These are phyloP conservation scores for Lichtheimia ornata DNA, from an alignment of 371 early-diverging fungal genomes.

Conservation along the genomic window DNA sequence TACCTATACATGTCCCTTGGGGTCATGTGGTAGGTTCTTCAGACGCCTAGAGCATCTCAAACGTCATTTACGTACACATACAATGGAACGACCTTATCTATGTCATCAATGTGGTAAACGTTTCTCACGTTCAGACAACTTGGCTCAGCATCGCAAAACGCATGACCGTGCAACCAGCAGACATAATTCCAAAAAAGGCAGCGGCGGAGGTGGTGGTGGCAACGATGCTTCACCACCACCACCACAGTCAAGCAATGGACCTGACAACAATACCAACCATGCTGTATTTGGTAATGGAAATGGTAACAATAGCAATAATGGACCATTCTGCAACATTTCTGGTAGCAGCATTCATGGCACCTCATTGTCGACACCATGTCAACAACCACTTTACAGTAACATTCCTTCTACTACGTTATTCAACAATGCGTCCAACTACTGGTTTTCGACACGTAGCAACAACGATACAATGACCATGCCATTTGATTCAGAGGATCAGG, in stretches of 20 bases:
- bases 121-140: constrained; percentile 83
- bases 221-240: background rate
- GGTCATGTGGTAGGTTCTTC: constrained; percentile 70
- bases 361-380: too few species aligned
- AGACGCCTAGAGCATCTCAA: constrained; percentile 83
- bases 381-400: too few species aligned
- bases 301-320: background rate
- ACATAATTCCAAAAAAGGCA: background rate
- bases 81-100: constrained; percentile 66
- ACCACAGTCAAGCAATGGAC: constrained; percentile 1
- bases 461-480: too few species aligned
- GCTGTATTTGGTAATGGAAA: too few species aligned
- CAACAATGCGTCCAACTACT: too few species aligned
- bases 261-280: constrained; percentile 2
- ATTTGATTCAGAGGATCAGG: too few species aligned
- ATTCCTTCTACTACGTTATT: too few species aligned
- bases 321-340: background rate
- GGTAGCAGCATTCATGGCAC: background rate
- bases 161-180: constrained; percentile 44
- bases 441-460: too few species aligned
- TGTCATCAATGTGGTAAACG: constrained; percentile 76
- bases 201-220: background rate
- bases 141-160: constrained; percentile 83
- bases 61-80: constrained; percentile 68
- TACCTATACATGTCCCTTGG: constrained; percentile 18